These are phyloP conservation scores for Orbilia blumenaviensis DNA, from an alignment of 2,329 filamentous ascomycete species.

Conservation along the genomic window DNA sequence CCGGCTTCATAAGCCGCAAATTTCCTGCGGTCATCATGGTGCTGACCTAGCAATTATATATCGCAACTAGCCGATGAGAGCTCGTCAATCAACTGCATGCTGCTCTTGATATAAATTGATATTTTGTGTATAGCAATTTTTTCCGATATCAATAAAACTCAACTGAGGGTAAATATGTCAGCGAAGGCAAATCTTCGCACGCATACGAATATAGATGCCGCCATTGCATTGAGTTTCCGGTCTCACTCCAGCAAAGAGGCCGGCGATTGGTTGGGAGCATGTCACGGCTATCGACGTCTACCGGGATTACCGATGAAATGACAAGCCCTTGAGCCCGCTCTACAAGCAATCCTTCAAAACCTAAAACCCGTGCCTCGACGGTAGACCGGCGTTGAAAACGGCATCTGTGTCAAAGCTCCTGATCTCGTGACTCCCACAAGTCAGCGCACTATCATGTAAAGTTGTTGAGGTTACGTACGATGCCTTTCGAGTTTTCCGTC, in stretches of 20 bases:
- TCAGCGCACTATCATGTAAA: conserved; percentile 48
- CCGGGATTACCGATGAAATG: conserved; percentile 44
- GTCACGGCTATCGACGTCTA: conserved; percentile 23
- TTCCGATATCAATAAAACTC: background rate
- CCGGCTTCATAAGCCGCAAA: conserved; percentile 47
- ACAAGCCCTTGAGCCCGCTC: conserved; percentile 16
- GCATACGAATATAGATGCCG: conserved; percentile 10
- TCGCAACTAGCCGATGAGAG: conserved; percentile 40
- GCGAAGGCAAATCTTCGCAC: conserved; percentile 22
- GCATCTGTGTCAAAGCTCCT: conserved; percentile 42
- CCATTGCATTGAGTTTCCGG: conserved; percentile 26
- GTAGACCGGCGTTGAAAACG: conserved; percentile 11
- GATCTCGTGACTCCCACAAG: conserved; percentile 43
- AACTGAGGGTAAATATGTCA: conserved; percentile 48
- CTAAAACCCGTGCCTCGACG: conserved; percentile 22
- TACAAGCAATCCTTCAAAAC: conserved; percentile 21
- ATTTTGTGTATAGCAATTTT: conserved; percentile 17
- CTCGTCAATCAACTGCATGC: conserved; percentile 30
- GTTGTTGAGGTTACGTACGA: conserved; percentile 37
- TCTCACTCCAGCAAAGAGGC: conserved; percentile 14
- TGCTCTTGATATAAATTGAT: conserved; percentile 33
- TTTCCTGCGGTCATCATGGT: conserved; percentile 46
- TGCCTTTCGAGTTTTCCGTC: conserved; percentile 3
- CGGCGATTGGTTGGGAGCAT: conserved; percentile 7
- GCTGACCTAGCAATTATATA: conserved; percentile 29